A percentile compares a stretch with the other conserved stretches of the same genome.
Evolutionary conservation across 2,329 filamentous ascomycete genomes (phyloP).

Genomic region (Diaporthe helianthi): DNA sequence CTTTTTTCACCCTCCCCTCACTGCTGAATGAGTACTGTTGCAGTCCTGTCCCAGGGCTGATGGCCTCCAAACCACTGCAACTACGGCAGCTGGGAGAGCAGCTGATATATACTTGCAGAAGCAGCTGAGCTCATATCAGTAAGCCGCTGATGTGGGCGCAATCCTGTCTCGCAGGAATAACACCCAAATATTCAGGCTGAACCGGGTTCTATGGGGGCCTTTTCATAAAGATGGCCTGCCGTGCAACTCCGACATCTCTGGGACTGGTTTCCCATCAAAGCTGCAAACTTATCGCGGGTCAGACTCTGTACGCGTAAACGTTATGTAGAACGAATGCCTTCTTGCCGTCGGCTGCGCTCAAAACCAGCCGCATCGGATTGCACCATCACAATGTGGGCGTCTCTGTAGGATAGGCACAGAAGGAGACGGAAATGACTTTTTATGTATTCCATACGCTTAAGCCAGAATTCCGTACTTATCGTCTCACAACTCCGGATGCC

Average conservation of each 20-base stretch:
- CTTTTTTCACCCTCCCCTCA: not conserved
- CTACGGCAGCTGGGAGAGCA: not conserved
- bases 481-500: not conserved
- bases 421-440: not conserved
- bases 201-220: not conserved
- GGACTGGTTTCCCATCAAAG: not conserved
- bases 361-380: not conserved
- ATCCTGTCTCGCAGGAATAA: constrained; percentile 18
- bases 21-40: not conserved
- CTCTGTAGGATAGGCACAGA: not conserved
- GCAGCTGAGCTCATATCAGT: constrained; percentile 22
- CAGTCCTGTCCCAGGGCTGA: not conserved
- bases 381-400: not conserved
- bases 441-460: not conserved
- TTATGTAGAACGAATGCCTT: not conserved
- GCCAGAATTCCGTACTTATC: not conserved
- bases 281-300: not conserved
- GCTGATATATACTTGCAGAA: not conserved
- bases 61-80: constrained; percentile 12
- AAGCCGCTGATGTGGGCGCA: constrained; percentile 3
- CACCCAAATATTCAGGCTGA: not conserved
- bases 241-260: not conserved
- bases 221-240: not conserved
- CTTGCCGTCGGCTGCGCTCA: not conserved
- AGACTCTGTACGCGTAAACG: not conserved